Conservation (phyloP, 768 basidiomycete species). For the Rhizopogon vinicolor region DNA sequence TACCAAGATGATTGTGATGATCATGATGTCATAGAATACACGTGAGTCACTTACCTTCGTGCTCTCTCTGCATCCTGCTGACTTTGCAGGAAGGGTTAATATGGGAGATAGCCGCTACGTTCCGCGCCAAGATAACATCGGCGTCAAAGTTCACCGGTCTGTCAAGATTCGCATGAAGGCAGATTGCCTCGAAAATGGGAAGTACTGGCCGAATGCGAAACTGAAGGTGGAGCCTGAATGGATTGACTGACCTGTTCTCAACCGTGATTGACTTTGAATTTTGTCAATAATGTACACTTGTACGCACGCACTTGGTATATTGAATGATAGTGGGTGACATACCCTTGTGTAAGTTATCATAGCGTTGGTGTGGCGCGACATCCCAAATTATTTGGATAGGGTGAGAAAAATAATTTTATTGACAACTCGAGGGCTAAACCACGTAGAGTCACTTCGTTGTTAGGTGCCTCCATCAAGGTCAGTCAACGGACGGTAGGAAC, state of each 20-base stretch:
- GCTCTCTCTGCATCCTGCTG: background rate
- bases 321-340: background rate
- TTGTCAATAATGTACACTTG: too few relatives aligned
- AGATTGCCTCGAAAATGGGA: slow-evolving; percentile 21
- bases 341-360: background rate
- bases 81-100: slow-evolving; percentile 23
- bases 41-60: slow-evolving; percentile 10
- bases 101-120: slow-evolving; percentile 37
- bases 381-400: too few relatives aligned
- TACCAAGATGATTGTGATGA: slow-evolving; percentile 22
- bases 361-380: background rate
- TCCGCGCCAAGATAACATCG: slow-evolving; percentile 31
- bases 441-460: too few relatives aligned
- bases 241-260: slow-evolving; percentile 29
- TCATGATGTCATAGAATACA: slow-evolving; percentile 8
- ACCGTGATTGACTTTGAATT: background rate
- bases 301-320: background rate
- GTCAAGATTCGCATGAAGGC: slow-evolving; percentile 52
- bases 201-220: slow-evolving; percentile 38
- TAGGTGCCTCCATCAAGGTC: too few relatives aligned
- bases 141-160: slow-evolving; percentile 40
- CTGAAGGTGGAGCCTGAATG: slow-evolving; percentile 33
- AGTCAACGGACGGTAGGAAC: background rate
- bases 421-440: too few relatives aligned
- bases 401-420: too few relatives aligned